Evolutionary conservation across 192 early-diverging fungal genomes (phyloP).

Genomic region (Rhizophagus prolifer): DNA sequence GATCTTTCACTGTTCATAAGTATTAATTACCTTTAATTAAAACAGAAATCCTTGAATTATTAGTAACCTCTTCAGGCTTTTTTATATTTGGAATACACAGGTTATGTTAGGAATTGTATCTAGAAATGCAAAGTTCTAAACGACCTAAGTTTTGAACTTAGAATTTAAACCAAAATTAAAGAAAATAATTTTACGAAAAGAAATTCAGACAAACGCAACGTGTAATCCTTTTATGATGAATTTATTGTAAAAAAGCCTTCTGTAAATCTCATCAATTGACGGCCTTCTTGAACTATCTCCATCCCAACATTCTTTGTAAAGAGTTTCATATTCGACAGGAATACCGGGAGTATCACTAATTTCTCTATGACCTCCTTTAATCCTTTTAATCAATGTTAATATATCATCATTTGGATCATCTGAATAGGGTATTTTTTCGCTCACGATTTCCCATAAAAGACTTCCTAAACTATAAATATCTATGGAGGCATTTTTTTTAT

Average conservation of each 20-base stretch:
- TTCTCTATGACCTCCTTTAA: background rate
- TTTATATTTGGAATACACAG: no score
- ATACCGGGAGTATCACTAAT: background rate
- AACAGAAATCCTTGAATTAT: no score
- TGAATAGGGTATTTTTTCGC: background rate
- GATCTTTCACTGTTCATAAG: no score
- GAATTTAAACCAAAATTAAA: no score
- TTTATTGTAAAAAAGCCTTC: background rate
- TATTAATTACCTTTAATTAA: no score
- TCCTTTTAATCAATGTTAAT: background rate
- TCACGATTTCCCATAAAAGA: background rate
- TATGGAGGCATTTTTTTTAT: background rate
- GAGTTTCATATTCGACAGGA: background rate
- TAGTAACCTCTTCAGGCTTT: no score
- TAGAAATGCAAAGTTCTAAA: no score
- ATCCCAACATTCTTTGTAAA: background rate
- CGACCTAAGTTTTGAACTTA: no score
- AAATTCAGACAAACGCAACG: no score
- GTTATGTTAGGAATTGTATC: no score
- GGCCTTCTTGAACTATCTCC: background rate
- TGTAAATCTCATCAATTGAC: background rate
- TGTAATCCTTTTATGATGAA: no score
- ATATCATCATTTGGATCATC: background rate
- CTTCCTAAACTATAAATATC: conserved; percentile 1
- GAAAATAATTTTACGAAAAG: no score